A percentile compares a stretch with the other conserved stretches of the same genome.
Conservation (phyloP, 108 stramenopile genomes). For the Discostella stelligeroides region DNA sequence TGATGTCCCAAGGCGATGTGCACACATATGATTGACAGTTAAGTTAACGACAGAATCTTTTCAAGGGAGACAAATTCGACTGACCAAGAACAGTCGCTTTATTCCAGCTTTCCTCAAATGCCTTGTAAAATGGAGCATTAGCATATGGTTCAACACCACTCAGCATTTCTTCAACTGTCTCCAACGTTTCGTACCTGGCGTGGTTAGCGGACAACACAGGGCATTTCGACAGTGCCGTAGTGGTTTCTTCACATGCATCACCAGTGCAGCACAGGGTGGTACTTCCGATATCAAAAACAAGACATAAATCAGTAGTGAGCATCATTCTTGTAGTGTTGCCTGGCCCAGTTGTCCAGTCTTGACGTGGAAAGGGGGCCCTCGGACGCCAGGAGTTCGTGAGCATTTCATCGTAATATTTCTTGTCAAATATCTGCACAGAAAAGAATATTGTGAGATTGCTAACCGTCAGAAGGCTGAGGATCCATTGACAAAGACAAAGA, state of each 20-base stretch:
- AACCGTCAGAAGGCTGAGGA: too few relatives aligned
- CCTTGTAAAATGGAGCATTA: slow-evolving; percentile 40
- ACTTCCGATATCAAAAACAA: slow-evolving; percentile 33
- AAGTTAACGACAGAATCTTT: too few relatives aligned
- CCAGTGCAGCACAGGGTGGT: too few relatives aligned
- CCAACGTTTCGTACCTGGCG: slow-evolving; percentile 19
- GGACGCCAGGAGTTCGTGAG: slow-evolving; percentile 35
- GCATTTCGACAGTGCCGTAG: too few relatives aligned
- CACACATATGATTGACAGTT: too few relatives aligned
- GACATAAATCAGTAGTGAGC: slow-evolving; percentile 50
- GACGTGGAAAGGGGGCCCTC: slow-evolving; percentile 8
- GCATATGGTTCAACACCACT: slow-evolving; percentile 27
- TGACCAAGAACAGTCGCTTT: slow-evolving; percentile 43
- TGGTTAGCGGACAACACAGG: slow-evolving; percentile 33
- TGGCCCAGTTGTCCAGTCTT: slow-evolving; percentile 44
- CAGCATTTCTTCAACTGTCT: slow-evolving; percentile 35
- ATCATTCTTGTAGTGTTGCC: slow-evolving; percentile 24
- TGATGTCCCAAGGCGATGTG: too few relatives aligned
- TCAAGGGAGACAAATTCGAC: slow-evolving; percentile 31
- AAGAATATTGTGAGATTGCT: too few relatives aligned
- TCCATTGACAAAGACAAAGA: not conserved
- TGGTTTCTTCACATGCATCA: too few relatives aligned
- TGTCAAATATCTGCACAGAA: slow-evolving; percentile 36
- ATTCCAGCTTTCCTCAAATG: slow-evolving; percentile 33
- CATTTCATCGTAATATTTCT: slow-evolving; percentile 45